phyloP scores from a whole-genome alignment of 805 yeast genomes.

The Candida coleopterorum region DNA sequence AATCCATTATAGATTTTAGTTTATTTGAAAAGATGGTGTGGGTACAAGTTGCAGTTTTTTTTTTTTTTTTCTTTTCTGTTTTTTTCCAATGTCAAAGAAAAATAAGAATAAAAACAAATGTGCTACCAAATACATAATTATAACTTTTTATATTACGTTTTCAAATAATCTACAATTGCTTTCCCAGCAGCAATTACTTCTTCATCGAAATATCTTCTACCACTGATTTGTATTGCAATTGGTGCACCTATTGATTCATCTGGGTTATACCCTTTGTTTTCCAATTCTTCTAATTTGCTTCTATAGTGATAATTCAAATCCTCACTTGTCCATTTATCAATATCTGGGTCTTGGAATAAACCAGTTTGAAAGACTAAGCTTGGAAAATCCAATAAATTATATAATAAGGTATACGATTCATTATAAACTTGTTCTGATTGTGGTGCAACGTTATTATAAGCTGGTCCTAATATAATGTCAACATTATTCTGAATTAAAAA shows the following conservation, averaged over 20 bases:
- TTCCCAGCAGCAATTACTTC: constrained; percentile 48
- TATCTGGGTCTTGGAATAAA: constrained; percentile 48
- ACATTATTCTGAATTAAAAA: constrained; percentile 49
- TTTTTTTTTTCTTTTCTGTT: not conserved
- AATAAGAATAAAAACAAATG: no score
- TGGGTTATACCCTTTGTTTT: constrained; percentile 43
- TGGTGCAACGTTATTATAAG: constrained; percentile 69
- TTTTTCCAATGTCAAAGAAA: not conserved
- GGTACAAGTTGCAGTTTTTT: not conserved
- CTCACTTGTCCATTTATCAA: constrained; percentile 45
- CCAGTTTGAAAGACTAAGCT: constrained; percentile 62
- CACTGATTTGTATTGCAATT: constrained; percentile 47
- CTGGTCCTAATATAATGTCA: constrained; percentile 65
- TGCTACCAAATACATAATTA: no score
- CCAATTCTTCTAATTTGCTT: constrained; percentile 44
- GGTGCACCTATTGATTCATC: constrained; percentile 48
- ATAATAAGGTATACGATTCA: constrained; percentile 78
- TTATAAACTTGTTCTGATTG: constrained; percentile 56
- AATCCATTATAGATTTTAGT: constrained; percentile 6
- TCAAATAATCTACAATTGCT: constrained; percentile 31
- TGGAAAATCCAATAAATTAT: constrained; percentile 69
- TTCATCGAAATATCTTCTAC: constrained; percentile 53
- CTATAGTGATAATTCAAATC: constrained; percentile 33
- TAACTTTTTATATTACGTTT: no score
- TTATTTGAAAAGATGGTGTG: not conserved